phyloP scores from a whole-genome alignment of 352 stramenopile genomes.

The Pythium dissimile region DNA sequence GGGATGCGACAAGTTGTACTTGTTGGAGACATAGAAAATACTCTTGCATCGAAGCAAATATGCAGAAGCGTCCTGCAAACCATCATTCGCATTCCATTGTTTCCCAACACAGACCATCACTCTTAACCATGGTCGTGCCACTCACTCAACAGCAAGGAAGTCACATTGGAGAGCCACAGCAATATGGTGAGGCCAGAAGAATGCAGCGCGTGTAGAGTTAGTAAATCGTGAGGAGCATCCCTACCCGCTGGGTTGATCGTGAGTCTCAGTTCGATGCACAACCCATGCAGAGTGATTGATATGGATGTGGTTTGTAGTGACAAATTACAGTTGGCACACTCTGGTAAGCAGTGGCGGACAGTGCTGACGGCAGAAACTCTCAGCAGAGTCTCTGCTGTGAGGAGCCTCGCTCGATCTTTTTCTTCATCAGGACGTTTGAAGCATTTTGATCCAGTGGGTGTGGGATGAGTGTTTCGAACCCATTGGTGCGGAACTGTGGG shows the following conservation, averaged over 20 bases:
- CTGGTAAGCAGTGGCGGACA: no score
- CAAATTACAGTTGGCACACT: no score
- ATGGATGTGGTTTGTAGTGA: neutral
- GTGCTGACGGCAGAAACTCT: no score
- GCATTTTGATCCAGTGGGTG: neutral
- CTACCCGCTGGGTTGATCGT: no score
- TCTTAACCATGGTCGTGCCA: no score
- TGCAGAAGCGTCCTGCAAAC: neutral
- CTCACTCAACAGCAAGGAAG: neutral
- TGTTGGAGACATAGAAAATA: conserved; percentile 10
- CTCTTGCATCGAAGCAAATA: neutral
- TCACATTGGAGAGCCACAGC: neutral
- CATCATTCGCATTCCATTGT: neutral
- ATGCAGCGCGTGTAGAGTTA: neutral
- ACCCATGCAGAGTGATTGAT: neutral
- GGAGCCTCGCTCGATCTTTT: no score
- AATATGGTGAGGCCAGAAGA: neutral
- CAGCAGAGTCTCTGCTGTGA: no score
- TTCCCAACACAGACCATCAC: no score
- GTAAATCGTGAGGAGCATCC: no score
- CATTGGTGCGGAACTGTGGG: neutral
- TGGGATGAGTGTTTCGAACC: conserved; percentile 1
- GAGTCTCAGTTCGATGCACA: no score
- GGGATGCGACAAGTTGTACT: conserved; percentile 13
- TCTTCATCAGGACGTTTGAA: neutral